Evolutionary conservation across 2,329 filamentous ascomycete species (phyloP).

Genomic region (Botryotinia convoluta): DNA sequence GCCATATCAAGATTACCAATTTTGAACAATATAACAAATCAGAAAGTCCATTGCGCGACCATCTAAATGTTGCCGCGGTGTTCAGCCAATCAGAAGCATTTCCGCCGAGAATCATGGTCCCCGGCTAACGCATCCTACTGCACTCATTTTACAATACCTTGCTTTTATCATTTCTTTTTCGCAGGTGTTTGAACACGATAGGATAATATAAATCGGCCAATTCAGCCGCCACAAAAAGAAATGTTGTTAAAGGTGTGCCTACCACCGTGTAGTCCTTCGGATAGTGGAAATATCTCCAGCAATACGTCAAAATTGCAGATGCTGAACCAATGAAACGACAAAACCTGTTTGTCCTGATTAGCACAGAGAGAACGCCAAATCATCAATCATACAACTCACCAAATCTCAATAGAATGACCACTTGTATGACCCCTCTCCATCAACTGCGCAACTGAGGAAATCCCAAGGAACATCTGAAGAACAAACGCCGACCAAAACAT

Average conservation of each 20-base stretch:
- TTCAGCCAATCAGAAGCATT: background rate
- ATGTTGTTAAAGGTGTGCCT: background rate
- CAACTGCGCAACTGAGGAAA: conserved; percentile 3
- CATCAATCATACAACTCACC: background rate
- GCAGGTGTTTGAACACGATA: background rate
- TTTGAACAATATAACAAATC: too few relatives aligned
- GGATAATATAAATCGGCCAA: conserved; percentile 1
- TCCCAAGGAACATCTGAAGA: background rate
- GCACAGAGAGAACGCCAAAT: background rate
- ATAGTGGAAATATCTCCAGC: background rate
- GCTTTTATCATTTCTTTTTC: background rate
- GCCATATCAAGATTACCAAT: background rate
- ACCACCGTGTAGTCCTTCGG: background rate
- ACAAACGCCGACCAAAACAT: background rate
- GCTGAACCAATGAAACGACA: conserved; percentile 1
- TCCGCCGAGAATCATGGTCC: background rate
- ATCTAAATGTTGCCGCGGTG: background rate
- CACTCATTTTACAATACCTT: background rate
- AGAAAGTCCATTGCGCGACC: background rate
- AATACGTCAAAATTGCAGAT: background rate
- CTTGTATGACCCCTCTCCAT: background rate
- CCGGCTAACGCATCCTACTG: background rate
- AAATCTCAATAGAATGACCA: background rate
- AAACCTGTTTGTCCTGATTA: background rate
- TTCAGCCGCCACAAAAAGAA: background rate